These are phyloP conservation scores for Takashimella tepidaria DNA, from an alignment of 1,284 basidiomycete genomes.

Conservation along the genomic window DNA sequence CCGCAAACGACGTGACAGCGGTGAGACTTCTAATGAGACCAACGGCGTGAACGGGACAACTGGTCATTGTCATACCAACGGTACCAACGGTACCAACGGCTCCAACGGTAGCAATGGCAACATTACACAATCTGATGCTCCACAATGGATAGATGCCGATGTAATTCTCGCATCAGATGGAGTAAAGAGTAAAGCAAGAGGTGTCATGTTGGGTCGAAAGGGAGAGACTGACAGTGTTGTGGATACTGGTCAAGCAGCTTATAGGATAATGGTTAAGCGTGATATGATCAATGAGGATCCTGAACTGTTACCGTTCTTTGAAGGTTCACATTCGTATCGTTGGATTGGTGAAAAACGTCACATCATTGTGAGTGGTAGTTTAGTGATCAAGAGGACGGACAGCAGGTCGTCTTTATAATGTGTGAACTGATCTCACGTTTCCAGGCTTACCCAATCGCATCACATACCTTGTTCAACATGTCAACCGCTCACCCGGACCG, in stretches of 20 bases:
- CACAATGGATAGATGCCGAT: constrained; percentile 40
- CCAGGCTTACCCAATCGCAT: constrained; percentile 44
- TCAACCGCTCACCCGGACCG: constrained; percentile 45
- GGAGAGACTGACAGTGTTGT: constrained; percentile 42
- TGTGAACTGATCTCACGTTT: too few species aligned
- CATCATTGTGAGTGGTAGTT: constrained; percentile 35
- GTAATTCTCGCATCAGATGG: constrained; percentile 46
- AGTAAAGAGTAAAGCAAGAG: constrained; percentile 39
- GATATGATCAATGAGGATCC: constrained; percentile 40
- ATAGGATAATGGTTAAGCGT: constrained; percentile 44
- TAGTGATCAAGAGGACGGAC: neutral
- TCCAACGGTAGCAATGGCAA: neutral
- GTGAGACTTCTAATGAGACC: neutral
- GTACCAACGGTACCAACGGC: neutral
- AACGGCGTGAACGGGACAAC: neutral
- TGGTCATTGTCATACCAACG: neutral
- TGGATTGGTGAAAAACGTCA: constrained; percentile 47
- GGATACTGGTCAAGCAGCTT: constrained; percentile 48
- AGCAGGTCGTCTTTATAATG: too few species aligned
- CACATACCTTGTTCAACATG: constrained; percentile 43
- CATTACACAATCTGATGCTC: constrained; percentile 8
- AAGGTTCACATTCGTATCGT: constrained; percentile 34
- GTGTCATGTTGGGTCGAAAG: constrained; percentile 33
- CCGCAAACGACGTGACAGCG: neutral
- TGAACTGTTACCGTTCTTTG: constrained; percentile 43